A percentile compares a stretch with the other conserved stretches of the same genome.
Conservation (phyloP, 345 rosid species). For the Cardamine resedifolia region DNA sequence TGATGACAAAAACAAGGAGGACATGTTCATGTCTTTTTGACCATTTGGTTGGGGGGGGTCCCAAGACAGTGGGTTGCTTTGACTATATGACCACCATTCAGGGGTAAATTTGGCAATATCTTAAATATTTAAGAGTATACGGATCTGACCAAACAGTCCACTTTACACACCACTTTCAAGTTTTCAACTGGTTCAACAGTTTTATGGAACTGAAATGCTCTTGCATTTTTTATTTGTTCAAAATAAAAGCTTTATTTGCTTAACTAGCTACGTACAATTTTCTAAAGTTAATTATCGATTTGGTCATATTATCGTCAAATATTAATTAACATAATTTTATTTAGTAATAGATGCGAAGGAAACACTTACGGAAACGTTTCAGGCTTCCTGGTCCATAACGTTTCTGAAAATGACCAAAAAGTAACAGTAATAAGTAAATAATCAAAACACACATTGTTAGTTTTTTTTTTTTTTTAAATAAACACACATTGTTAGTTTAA, state of each 20-base stretch:
- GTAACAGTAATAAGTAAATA: neutral
- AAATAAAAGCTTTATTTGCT: neutral
- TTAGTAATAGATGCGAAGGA: neutral
- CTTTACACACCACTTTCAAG: neutral
- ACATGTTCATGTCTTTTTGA: slow-evolving; percentile 15
- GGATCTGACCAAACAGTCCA: slow-evolving; percentile 31
- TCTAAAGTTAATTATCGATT: neutral
- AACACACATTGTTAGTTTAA: neutral
- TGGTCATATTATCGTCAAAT: neutral
- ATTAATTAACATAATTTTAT: neutral
- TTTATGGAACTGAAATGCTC: neutral
- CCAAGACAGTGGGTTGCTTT: slow-evolving; percentile 31
- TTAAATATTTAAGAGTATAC: neutral
- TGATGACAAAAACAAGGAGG: neutral
- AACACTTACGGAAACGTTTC: slow-evolving; percentile 29
- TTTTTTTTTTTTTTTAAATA: too few relatives aligned
- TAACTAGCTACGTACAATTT: neutral
- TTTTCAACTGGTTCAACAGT: neutral
- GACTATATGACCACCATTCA: slow-evolving; percentile 11
- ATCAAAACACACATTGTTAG: slow-evolving; percentile 6
- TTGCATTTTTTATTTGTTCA: neutral
- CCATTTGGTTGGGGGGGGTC: slow-evolving; percentile 12
- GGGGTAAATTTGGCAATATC: slow-evolving; percentile 11
- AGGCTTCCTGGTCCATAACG: slow-evolving; percentile 38
- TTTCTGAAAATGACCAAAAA: slow-evolving; percentile 29